These are phyloP conservation scores for Epichloe brachyelytri DNA, from an alignment of 2,329 filamentous ascomycete species.

Conservation along the genomic window DNA sequence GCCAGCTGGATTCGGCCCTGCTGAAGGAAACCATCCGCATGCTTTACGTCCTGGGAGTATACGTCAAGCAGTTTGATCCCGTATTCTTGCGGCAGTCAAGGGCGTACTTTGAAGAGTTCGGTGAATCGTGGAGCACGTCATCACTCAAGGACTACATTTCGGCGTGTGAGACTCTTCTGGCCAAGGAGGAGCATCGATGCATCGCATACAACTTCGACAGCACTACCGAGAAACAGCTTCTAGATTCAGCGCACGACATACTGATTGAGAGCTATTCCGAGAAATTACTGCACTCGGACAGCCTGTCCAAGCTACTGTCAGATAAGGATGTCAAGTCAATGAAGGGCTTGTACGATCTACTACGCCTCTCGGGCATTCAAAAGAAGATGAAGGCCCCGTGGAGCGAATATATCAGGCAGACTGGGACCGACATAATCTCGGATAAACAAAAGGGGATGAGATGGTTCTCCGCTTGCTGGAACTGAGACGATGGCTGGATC, in stretches of 20 bases:
- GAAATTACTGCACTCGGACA: slow-evolving; percentile 51
- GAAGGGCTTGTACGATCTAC: slow-evolving; percentile 62
- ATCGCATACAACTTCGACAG: slow-evolving; percentile 71
- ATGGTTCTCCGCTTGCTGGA: slow-evolving; percentile 79
- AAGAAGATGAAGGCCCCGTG: slow-evolving; percentile 60
- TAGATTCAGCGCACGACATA: slow-evolving; percentile 58
- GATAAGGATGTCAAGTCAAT: slow-evolving; percentile 57
- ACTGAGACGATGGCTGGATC: slow-evolving; percentile 67
- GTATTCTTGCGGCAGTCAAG: slow-evolving; percentile 56
- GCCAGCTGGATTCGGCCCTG: slow-evolving; percentile 47
- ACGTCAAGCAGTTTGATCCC: slow-evolving; percentile 68
- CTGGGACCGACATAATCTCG: slow-evolving; percentile 66
- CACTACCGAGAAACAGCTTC: slow-evolving; percentile 65
- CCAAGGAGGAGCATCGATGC: slow-evolving; percentile 61
- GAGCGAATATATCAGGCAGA: slow-evolving; percentile 61
- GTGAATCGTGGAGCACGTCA: slow-evolving; percentile 47
- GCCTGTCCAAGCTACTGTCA: slow-evolving; percentile 61
- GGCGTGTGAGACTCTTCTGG: slow-evolving; percentile 55
- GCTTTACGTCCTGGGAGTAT: slow-evolving; percentile 74
- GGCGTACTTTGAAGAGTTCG: slow-evolving; percentile 56
- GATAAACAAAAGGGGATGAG: slow-evolving; percentile 63
- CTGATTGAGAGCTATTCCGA: slow-evolving; percentile 57
- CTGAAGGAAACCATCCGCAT: slow-evolving; percentile 67
- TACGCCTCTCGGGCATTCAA: slow-evolving; percentile 60
- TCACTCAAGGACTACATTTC: slow-evolving; percentile 65